Base-by-base conservation (phyloP, 208 protist species). In the Acanthamoeba royreba region DNA sequence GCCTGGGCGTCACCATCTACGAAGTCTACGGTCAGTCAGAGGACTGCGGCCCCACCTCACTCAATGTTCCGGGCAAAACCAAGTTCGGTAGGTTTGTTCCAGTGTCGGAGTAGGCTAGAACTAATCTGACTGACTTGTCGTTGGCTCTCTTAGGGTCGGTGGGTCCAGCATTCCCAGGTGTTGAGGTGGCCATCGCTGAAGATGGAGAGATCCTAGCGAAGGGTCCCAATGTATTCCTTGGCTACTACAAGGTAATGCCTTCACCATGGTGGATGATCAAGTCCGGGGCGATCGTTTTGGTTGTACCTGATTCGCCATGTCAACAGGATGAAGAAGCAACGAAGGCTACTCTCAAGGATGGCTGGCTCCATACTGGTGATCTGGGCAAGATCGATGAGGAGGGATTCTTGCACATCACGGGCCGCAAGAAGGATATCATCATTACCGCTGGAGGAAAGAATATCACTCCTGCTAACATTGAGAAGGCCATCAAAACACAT, bases 301-400 rank as follows among this genome's bases (percentile, higher is more conserved):
- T n/a, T n/a, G 19, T 58, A 3, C 22, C 4, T 35, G 33, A 33
- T 28, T 25, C 0, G 33, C 0, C 38, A 47, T 28, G 13, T 0
- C 33, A 0, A 87, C 79, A 81, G 69, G 69, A 81, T 28, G 15
- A 33, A 28, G 69, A 13, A 19, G 52, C 35, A 8, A 93, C 93
- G 2, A 45, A 43, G 35, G 53, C 40, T 1, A 61, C 96, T 49
- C 91, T 95, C 33, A 72, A 45, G 0, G 96, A 97, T 9, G 95
- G 96, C n/a, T 97, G 66, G 79, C 33, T 97, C n/a, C 94, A 95
- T 38, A 91, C 94, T n/a, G 96, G 96, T 22, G 95, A 97, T 79
- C 43, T 96, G 25, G 96, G 96, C 63, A 42, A 46, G 19, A 31
- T 96, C 9, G 95, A 95, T 63, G 46, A 74, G 15, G 87, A 95